phyloP scores from a whole-genome alignment of 345 rosid genomes.

The Kernera saxatilis region DNA sequence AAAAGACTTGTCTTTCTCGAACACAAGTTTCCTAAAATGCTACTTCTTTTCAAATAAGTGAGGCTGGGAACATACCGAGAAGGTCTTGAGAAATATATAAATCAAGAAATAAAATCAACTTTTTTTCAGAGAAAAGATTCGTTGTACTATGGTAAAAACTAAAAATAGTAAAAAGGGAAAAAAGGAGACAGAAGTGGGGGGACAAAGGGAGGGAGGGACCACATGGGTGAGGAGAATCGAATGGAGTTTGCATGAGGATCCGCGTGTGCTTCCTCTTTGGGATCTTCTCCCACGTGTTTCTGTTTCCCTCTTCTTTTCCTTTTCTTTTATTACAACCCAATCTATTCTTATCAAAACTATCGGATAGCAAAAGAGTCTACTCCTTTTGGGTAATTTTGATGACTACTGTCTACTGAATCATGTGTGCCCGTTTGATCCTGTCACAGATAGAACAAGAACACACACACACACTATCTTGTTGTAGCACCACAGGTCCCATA shows the following conservation, averaged over 20 bases:
- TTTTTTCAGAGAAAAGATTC: slow-evolving; percentile 4
- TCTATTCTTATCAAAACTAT: background rate
- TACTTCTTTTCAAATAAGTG: background rate
- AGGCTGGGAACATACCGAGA: slow-evolving; percentile 1
- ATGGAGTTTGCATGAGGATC: slow-evolving; percentile 34
- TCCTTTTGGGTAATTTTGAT: background rate
- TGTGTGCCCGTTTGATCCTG: background rate
- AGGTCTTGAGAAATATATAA: background rate
- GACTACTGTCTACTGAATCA: background rate
- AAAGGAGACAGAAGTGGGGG: background rate
- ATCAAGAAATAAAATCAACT: background rate
- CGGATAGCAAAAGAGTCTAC: background rate
- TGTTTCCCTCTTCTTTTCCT: background rate
- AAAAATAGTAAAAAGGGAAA: background rate
- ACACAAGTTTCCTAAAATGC: slow-evolving; percentile 16
- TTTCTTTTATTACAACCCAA: background rate
- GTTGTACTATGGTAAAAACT: background rate
- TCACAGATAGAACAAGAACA: background rate
- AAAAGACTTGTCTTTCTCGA: background rate
- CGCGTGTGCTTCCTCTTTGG: slow-evolving; percentile 38
- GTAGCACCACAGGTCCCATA: background rate
- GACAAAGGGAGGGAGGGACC: slow-evolving; percentile 27
- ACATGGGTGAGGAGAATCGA: slow-evolving; percentile 29
- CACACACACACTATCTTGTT: background rate
- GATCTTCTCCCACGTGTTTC: slow-evolving; percentile 35